Conservation (phyloP, 495 filamentous ascomycete genomes). For the Lichenothelia convexa region DNA sequence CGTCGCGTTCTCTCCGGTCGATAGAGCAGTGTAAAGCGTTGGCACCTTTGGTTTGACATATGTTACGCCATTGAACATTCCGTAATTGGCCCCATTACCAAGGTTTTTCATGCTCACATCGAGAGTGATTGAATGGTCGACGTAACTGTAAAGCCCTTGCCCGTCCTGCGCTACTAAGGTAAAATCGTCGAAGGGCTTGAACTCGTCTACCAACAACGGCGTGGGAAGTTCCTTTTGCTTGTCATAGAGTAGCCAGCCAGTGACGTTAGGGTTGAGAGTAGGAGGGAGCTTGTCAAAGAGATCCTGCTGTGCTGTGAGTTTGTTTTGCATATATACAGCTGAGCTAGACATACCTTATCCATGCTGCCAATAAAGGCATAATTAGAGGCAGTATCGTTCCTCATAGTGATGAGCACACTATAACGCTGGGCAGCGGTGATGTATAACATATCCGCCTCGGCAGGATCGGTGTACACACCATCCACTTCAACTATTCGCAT, state of each 20-base stretch:
- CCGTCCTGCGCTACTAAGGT: constrained; percentile 48
- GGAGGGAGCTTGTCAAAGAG: constrained; percentile 50
- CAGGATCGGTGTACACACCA: constrained; percentile 45
- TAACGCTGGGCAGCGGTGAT: constrained; percentile 53
- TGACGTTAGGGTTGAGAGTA: constrained; percentile 54
- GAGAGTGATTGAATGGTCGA: constrained; percentile 42
- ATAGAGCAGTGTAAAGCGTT: constrained; percentile 57
- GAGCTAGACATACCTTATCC: constrained; percentile 25
- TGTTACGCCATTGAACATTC: constrained; percentile 51
- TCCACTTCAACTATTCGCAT: constrained; percentile 56
- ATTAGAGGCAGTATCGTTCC: constrained; percentile 33
- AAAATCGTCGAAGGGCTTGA: constrained; percentile 58
- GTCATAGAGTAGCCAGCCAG: constrained; percentile 66
- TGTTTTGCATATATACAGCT: not conserved
- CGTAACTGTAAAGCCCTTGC: constrained; percentile 32
- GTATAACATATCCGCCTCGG: constrained; percentile 37
- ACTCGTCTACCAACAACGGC: constrained; percentile 34
- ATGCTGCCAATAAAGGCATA: constrained; percentile 52
- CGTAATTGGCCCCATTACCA: constrained; percentile 60
- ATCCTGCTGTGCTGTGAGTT: constrained; percentile 23
- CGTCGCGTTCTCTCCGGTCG: constrained; percentile 40
- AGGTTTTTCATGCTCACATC: constrained; percentile 55
- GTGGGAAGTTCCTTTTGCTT: constrained; percentile 35
- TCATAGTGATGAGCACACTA: constrained; percentile 43
- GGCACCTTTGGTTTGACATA: constrained; percentile 62